phyloP scores from a whole-genome alignment of 257 asterid genomes.

The Ilex asprella region DNA sequence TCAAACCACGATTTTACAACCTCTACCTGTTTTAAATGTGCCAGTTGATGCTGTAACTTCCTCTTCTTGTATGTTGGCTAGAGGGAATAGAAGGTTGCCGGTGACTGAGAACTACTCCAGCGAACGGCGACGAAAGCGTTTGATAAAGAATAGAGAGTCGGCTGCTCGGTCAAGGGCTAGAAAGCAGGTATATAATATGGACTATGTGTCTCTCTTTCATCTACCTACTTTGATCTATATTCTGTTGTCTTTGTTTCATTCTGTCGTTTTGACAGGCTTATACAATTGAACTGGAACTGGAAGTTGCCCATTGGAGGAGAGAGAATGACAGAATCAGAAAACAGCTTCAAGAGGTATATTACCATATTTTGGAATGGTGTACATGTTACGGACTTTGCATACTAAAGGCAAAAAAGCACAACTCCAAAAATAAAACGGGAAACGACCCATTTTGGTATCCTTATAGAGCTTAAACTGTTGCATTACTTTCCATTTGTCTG shows the following conservation, averaged over 20 bases:
- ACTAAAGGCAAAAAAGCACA: no score
- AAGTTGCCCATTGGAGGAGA: conserved; percentile 48
- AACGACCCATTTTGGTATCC: not conserved
- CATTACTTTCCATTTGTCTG: no score
- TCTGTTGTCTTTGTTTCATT: not conserved
- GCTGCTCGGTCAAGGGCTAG: conserved; percentile 79
- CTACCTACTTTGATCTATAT: not conserved
- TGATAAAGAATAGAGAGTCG: conserved; percentile 87
- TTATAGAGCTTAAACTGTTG: no score
- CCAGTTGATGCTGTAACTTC: conserved; percentile 6
- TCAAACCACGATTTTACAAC: conserved; percentile 9
- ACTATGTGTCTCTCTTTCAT: conserved; percentile 9
- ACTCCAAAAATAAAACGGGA: no score
- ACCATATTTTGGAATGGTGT: no score
- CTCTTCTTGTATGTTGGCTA: not conserved
- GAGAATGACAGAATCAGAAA: conserved; percentile 67
- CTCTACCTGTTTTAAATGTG: conserved; percentile 1
- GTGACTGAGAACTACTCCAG: conserved; percentile 25
- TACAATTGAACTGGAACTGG: conserved; percentile 52
- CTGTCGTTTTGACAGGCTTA: conserved; percentile 51
- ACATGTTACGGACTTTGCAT: no score
- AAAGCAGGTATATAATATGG: conserved; percentile 39
- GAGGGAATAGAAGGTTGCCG: conserved; percentile 31
- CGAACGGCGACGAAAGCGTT: conserved; percentile 54
- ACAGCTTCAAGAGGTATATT: conserved; percentile 51